Percentiles rank a stretch among this genome's conserved stretches.
Conservation (phyloP, 83 land plant species). For the Picea abies region DNA sequence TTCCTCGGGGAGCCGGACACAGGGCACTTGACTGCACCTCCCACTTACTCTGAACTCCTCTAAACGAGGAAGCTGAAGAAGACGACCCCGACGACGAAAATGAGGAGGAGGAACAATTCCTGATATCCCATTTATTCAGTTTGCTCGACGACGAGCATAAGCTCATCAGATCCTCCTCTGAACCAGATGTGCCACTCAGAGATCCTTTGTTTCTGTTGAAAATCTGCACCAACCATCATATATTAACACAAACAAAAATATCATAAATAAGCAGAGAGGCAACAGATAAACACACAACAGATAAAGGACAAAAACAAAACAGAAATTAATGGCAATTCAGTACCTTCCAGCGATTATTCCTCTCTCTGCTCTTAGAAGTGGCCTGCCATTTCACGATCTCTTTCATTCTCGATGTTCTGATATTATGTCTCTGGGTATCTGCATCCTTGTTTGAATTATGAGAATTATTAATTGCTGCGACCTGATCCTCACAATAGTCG, state of each 20-base stretch:
- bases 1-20: neutral
- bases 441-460: neutral
- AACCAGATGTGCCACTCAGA: neutral
- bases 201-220: slow-evolving; percentile 10
- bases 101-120: neutral
- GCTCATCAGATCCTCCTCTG: neutral
- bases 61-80: neutral
- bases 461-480: too few species aligned
- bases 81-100: neutral
- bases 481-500: too few species aligned
- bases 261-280: neutral
- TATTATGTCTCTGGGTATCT: neutral
- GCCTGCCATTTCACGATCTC: slow-evolving; percentile 8
- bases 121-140: neutral
- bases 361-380: neutral
- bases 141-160: neutral
- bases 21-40: too few species aligned
- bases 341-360: slow-evolving; percentile 14
- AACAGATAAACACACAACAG: neutral
- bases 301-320: neutral
- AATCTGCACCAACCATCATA: neutral
- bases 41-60: neutral
- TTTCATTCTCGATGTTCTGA: neutral
- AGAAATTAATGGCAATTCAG: neutral
- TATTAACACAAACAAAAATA: too few species aligned